A percentile compares a stretch with the other conserved stretches of the same genome.
These are phyloP conservation scores for Epichloe amarillans DNA, from an alignment of 2,329 filamentous ascomycete genomes.

Conservation along the genomic window DNA sequence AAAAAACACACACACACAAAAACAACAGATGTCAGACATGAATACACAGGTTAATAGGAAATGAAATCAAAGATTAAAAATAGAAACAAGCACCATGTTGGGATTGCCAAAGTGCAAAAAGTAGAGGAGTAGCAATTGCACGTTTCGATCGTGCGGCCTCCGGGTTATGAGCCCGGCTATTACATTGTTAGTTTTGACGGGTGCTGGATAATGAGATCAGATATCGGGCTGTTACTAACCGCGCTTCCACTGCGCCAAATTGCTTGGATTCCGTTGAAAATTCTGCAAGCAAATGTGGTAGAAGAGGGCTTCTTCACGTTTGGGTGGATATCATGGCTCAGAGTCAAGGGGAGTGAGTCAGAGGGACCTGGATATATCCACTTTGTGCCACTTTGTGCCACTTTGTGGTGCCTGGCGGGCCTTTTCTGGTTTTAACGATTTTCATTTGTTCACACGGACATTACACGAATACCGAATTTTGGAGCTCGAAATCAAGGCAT, in stretches of 20 bases:
- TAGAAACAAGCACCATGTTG: not conserved
- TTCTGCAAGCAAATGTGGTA: not conserved
- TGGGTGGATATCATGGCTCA: too few species aligned
- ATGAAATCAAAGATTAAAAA: not conserved
- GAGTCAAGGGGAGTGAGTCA: too few species aligned
- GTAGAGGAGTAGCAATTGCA: not conserved
- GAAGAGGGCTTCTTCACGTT: not conserved
- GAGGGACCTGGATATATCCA: too few species aligned
- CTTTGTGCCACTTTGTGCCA: too few species aligned
- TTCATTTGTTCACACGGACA: too few species aligned
- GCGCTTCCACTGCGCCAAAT: slow-evolving; percentile 4
- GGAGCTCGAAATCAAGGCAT: too few species aligned
- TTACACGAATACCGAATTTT: too few species aligned
- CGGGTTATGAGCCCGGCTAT: slow-evolving; percentile 4
- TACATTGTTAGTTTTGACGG: not conserved
- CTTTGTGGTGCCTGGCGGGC: too few species aligned
- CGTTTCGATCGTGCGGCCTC: slow-evolving; percentile 3
- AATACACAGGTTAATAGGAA: not conserved
- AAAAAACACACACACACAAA: too few species aligned
- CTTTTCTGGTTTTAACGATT: too few species aligned
- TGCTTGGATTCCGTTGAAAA: not conserved
- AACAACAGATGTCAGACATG: too few species aligned
- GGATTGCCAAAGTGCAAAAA: not conserved
- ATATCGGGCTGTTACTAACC: not conserved
- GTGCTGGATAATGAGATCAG: too few species aligned